phyloP scores from a whole-genome alignment of 2,329 filamentous ascomycete species.

The Xylaria sp. region DNA sequence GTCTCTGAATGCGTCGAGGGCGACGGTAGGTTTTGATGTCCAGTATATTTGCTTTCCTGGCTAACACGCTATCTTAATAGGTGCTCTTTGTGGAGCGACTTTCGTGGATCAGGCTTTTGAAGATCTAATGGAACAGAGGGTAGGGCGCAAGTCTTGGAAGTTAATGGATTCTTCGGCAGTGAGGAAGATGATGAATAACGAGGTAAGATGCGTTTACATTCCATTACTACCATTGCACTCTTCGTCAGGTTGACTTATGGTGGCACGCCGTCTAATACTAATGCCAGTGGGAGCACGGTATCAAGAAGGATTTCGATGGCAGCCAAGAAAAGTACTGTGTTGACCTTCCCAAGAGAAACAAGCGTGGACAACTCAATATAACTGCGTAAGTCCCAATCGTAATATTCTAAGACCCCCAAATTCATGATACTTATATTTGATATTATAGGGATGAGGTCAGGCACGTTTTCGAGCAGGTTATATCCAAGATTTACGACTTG shows the following conservation, averaged over 20 bases:
- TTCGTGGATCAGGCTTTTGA: background rate
- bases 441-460: background rate
- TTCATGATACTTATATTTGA: background rate
- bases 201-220: background rate
- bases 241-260: background rate
- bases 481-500: background rate
- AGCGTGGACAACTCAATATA: background rate
- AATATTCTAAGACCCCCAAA: background rate
- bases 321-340: background rate
- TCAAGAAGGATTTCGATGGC: background rate
- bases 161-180: background rate
- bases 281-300: background rate
- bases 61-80: background rate
- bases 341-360: background rate
- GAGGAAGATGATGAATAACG: background rate
- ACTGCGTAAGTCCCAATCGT: background rate
- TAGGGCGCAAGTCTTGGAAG: background rate
- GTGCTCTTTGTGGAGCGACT: background rate
- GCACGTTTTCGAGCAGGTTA: background rate
- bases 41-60: background rate
- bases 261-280: background rate
- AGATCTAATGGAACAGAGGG: background rate
- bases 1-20: conserved; percentile 1
- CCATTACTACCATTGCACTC: background rate
- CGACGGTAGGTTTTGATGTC: background rate